Percentiles rank a stretch among this genome's conserved stretches.
Conservation (phyloP, 108 stramenopile species). For the Ochromonas danica region DNA sequence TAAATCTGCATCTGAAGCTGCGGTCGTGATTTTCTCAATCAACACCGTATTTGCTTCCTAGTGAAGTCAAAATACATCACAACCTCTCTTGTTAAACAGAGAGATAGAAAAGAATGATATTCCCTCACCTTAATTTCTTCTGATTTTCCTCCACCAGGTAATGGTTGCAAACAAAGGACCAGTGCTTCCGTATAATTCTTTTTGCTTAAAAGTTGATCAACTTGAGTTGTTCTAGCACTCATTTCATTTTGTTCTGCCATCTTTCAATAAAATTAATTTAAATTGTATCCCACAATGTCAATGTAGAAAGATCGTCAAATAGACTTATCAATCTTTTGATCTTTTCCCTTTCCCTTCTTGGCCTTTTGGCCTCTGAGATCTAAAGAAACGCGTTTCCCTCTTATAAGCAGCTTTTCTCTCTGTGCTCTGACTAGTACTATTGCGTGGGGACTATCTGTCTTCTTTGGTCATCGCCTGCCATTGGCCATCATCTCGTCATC, state of each 20-base stretch:
- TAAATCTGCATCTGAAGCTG: not conserved
- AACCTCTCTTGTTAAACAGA: not conserved
- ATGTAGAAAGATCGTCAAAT: too few relatives aligned
- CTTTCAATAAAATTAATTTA: too few relatives aligned
- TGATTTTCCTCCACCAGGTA: not conserved
- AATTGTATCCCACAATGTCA: too few relatives aligned
- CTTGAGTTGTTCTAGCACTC: not conserved
- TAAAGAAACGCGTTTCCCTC: too few relatives aligned
- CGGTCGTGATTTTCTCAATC: not conserved
- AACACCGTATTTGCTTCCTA: constrained; percentile 22
- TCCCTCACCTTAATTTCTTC: constrained; percentile 17
- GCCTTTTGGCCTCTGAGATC: too few relatives aligned
- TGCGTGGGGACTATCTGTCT: too few relatives aligned
- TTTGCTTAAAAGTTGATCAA: not conserved
- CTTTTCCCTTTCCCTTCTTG: too few relatives aligned
- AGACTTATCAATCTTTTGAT: too few relatives aligned
- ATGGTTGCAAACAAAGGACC: not conserved
- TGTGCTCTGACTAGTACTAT: too few relatives aligned
- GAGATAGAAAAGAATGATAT: not conserved
- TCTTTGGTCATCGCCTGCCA: too few relatives aligned
- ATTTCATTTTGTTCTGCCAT: constrained; percentile 30
- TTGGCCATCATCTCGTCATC: too few relatives aligned
- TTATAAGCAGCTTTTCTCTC: too few relatives aligned
- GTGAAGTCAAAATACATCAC: not conserved
- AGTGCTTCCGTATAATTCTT: constrained; percentile 17